phyloP scores from a whole-genome alignment of 176 grass and related monocot species.

The Phoenix dactylifera region DNA sequence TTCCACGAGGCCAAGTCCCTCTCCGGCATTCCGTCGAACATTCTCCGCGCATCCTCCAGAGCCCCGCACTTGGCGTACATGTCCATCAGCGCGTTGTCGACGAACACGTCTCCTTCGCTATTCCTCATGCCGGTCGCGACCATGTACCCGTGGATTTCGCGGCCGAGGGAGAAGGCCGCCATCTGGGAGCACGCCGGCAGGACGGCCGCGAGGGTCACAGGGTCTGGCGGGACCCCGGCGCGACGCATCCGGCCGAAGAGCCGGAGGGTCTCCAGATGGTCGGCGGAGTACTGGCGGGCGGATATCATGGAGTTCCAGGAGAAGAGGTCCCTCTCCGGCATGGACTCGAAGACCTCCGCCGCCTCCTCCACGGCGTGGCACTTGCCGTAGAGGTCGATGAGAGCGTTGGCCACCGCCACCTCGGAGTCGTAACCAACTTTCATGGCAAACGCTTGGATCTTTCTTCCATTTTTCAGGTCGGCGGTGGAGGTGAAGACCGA shows the following conservation, averaged over 20 bases:
- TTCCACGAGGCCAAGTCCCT: conserved; percentile 56
- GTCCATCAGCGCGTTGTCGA: conserved; percentile 42
- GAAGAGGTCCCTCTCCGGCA: conserved; percentile 39
- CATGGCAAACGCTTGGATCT: conserved; percentile 34
- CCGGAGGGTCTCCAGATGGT: conserved; percentile 25
- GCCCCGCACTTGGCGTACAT: conserved; percentile 58
- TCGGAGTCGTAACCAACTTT: conserved; percentile 30
- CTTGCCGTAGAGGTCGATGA: conserved; percentile 63
- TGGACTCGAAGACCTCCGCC: conserved; percentile 36
- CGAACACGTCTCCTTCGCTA: conserved; percentile 18
- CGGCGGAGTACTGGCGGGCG: conserved; percentile 41
- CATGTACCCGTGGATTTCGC: conserved; percentile 42
- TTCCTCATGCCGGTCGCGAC: conserved; percentile 31
- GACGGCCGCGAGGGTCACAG: conserved; percentile 37
- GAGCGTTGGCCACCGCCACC: conserved; percentile 28
- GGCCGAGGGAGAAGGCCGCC: conserved; percentile 36
- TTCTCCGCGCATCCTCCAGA: conserved; percentile 30
- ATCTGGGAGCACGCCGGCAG: conserved; percentile 45
- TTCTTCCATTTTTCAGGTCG: conserved; percentile 20
- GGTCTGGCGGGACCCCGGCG: conserved; percentile 14
- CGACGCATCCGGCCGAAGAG: conserved; percentile 38
- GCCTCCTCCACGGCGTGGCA: conserved; percentile 33
- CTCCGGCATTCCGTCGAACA: conserved; percentile 31
- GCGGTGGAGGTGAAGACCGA: conserved; percentile 37
- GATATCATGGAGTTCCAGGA: conserved; percentile 77